Base-by-base conservation (phyloP, 164 flowering plant genomes). In the Stephania cephalantha region DNA sequence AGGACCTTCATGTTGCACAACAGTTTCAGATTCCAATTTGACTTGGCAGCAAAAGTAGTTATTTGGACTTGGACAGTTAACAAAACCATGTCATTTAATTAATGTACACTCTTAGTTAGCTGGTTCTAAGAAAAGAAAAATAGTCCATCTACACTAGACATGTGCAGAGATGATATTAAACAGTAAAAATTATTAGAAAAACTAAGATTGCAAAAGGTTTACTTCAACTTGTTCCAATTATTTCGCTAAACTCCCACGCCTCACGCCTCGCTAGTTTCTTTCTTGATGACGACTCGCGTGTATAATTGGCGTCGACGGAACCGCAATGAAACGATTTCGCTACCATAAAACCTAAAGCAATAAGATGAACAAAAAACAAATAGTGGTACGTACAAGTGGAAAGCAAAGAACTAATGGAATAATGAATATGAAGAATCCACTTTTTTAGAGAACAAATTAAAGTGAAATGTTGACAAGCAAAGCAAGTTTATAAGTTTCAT, bases 11-110 rank as follows among this genome's bases (percentile, higher is more conserved):
- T 61, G n/a, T 18, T 18, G 66, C 7, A 61, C 50, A 18, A 69
- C 52, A 42, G 30, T 44, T 45, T 69, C 46, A 42, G 50, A 18
- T 42, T 69, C 55, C 13, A 15, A 8, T 44, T 45, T 17, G 50
- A 69, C 46, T 45, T 5, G 18, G 52, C 52, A 45, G 25, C 45
- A 42, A 69, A 69, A 44, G 71, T 69, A n/a, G 46, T 69, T 69
- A 52, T 45, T 45, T 69, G 52, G 52, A 69, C 71, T 45, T 69
- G 71, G 52, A 69, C 71, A 69, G 71, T 69, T 69, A 45, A 69
- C 53, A 45, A 7, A 44, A 17, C 18, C 46, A n/a, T 69, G 52
- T 69, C 71, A 69, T 4, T 61, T 1, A 61, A 61, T 61, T 7
- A 61, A 35, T 35, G 42, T 35, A 35, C 42, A n/a, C 29, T n/a